Evolutionary conservation across 2,329 filamentous ascomycete genomes (phyloP), one percentile per base, ranked within the genome.

Genomic region (Ascochyta fabae): DNA sequence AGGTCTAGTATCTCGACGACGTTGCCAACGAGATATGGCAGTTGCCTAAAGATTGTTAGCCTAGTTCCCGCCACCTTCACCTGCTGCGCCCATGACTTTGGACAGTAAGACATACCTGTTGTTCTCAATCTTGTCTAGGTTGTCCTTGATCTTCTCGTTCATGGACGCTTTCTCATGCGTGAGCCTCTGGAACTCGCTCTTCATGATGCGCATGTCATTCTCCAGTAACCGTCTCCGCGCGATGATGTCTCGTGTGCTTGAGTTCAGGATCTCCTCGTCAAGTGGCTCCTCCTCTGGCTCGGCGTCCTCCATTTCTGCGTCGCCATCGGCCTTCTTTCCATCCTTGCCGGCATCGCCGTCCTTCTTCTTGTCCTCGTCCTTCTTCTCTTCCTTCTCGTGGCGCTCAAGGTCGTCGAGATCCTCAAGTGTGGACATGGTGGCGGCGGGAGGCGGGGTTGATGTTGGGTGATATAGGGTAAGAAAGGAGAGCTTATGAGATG

Each of bases 61-160:
- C 51, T 51, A 12, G n/a, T 42, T 5, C 15, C 24, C 29, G 15
- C 33, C 46, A 46, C 23, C 35, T 42, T 46, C 45, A 45, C 45
- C 45, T 16, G 22, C 9, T 26, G 12, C 41, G 24, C 31, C 40
- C 19, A 24, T 35, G 33, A 46, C 43, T 48, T 16, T n/a, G 12
- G 13, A 49, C 22, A 7, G 22, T 36, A 38, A 36, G 33, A 16
- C 83, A 65, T 81, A 96, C 93, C 92, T 87, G 83, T 99, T 99
- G 80, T 99, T 98, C 66, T 96, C 93, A 72, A 99, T 99, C 86
- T 99, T 99, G 68, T 99, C 96, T 71, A 91, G 81, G 73, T 99
- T 99, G 76, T 99, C 95, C 84, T 97, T 98, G 78, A 99, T 98
- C 83, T 97, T 98, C 78, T 98, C 94, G 55, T 88, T 88, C 95